A percentile compares a stretch with the other conserved stretches of the same genome.
Conservation (phyloP, 176 grass and related monocot species). For the Hyparrhenia diplandra region DNA sequence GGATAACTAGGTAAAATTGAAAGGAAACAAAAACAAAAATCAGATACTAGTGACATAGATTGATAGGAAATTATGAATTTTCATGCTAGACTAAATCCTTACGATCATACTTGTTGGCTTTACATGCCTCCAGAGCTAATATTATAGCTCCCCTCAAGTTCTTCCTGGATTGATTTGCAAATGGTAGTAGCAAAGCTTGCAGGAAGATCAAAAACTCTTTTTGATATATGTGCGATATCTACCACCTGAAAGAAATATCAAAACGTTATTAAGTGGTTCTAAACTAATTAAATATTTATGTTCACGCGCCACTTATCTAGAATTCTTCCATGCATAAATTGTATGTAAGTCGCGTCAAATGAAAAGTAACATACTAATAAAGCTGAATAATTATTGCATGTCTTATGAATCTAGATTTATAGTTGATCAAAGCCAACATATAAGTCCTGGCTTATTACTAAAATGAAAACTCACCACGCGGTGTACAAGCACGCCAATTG, state of each 20-base stretch:
- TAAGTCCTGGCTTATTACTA: not conserved
- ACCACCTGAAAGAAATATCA: conserved; percentile 35
- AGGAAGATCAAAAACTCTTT: conserved; percentile 47
- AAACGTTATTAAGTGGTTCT: not conserved
- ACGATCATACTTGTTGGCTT: conserved; percentile 42
- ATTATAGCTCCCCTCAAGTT: conserved; percentile 69
- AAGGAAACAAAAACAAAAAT: not conserved
- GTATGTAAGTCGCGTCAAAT: not conserved
- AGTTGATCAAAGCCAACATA: not conserved
- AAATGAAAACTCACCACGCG: conserved; percentile 38
- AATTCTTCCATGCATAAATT: not conserved
- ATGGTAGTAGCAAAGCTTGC: conserved; percentile 48
- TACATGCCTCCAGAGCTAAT: conserved; percentile 76
- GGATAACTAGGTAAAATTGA: conserved; percentile 45
- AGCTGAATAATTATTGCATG: not conserved
- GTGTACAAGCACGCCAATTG: conserved; percentile 32
- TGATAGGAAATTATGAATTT: not conserved
- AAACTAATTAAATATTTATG: conserved; percentile 7
- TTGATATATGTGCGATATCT: conserved; percentile 52
- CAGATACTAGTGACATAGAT: not conserved
- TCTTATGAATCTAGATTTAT: not conserved
- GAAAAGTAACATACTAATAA: not conserved
- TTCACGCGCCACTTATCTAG: not conserved
- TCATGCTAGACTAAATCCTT: not conserved
- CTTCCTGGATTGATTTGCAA: conserved; percentile 46